Percentiles rank a stretch among this genome's conserved stretches.
Conservation (phyloP, 352 stramenopile species). For the Pythium inflatum region DNA sequence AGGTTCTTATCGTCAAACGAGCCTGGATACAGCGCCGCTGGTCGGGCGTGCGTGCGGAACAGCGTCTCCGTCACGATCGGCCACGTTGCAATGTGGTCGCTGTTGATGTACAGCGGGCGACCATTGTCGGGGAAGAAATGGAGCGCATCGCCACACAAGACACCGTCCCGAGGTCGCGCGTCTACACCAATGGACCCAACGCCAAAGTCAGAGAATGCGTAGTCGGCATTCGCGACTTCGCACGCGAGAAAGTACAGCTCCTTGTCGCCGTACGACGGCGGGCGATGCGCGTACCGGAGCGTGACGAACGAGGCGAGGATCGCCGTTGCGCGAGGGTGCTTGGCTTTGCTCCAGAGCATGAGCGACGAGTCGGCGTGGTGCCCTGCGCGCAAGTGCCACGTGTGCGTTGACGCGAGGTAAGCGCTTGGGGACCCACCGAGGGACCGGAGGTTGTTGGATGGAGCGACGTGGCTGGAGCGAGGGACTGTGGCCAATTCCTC, state of each 20-base stretch:
- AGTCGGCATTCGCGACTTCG: conserved; percentile 69
- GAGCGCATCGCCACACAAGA: conserved; percentile 61
- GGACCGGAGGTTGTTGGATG: no score
- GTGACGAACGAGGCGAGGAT: conserved; percentile 66
- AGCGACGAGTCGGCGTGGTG: conserved; percentile 81
- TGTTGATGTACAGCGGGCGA: conserved; percentile 68
- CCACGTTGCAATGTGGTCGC: conserved; percentile 47
- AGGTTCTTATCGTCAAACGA: conserved; percentile 15
- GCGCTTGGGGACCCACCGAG: conserved; percentile 48
- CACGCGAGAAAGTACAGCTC: conserved; percentile 75
- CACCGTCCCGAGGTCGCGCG: conserved; percentile 35
- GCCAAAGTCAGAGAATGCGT: conserved; percentile 70
- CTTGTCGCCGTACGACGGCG: conserved; percentile 75
- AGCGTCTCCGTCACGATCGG: conserved; percentile 14
- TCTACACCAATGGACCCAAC: conserved; percentile 57
- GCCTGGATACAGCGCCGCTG: conserved; percentile 20
- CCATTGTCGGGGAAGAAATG: conserved; percentile 56
- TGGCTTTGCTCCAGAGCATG: conserved; percentile 74
- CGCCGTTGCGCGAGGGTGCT: conserved; percentile 62
- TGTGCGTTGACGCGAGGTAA: conserved; percentile 57
- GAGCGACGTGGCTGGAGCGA: conserved; percentile 8
- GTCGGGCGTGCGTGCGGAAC: conserved; percentile 16
- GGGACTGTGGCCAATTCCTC: not conserved
- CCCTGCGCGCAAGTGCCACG: conserved; percentile 68
- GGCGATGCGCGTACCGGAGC: conserved; percentile 25